Percentiles rank a stretch among this genome's conserved stretches.
Evolutionary conservation across 2,329 filamentous ascomycete genomes (phyloP).

Genomic region (Phyllosticta citribraziliensis): DNA sequence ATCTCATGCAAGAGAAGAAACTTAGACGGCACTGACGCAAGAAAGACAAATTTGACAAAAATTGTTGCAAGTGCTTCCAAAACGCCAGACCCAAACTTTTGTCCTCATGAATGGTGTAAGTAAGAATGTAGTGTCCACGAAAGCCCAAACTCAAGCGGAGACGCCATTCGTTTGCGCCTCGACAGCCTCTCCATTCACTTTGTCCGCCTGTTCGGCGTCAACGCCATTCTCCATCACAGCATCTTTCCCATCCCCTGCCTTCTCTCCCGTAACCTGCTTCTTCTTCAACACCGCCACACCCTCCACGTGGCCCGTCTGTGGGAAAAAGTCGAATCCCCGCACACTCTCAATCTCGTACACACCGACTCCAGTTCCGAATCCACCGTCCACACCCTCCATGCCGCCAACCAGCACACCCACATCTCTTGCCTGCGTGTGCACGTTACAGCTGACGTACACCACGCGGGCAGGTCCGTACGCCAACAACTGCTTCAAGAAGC

Average conservation of each 20-base stretch:
- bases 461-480: constrained; percentile 67
- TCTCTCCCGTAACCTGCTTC: constrained; percentile 17
- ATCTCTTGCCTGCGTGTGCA: constrained; percentile 93
- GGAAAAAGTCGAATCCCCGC: constrained; percentile 93
- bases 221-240: neutral
- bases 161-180: neutral
- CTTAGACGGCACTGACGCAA: no score
- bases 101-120: neutral
- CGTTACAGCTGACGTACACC: constrained; percentile 94
- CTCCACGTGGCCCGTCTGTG: constrained; percentile 66
- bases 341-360: constrained; percentile 82
- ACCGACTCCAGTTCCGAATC: constrained; percentile 27
- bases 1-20: no score
- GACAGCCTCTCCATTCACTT: neutral
- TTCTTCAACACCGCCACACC: constrained; percentile 50
- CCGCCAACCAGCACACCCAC: constrained; percentile 79
- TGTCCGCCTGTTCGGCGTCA: neutral
- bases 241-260: neutral
- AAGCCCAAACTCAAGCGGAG: neutral
- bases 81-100: neutral
- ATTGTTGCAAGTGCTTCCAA: neutral
- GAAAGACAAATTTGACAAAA: no score
- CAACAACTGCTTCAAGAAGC: constrained; percentile 74
- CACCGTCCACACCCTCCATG: constrained; percentile 32
- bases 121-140: neutral